These are phyloP conservation scores for Lagenaria siceraria DNA, from an alignment of 306 rosid genomes.

Conservation along the genomic window DNA sequence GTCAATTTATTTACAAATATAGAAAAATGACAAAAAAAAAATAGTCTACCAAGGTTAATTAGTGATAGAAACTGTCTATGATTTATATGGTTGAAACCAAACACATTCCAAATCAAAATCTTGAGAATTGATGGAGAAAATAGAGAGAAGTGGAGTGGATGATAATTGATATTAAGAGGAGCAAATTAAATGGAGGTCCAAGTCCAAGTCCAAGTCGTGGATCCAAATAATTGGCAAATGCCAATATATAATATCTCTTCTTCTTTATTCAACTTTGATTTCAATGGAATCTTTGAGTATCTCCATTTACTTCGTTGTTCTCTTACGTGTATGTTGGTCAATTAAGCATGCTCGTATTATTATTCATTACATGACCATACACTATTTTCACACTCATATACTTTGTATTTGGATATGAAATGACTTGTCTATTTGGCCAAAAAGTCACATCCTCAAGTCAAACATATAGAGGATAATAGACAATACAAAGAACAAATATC, in stretches of 20 bases:
- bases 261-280: background rate
- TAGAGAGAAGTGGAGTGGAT: background rate
- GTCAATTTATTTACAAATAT: too few relatives aligned
- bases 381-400: background rate
- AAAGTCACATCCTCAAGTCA: too few relatives aligned
- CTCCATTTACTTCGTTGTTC: background rate
- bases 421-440: background rate
- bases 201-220: background rate
- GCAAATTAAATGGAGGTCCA: background rate
- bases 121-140: background rate
- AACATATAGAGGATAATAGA: too few relatives aligned
- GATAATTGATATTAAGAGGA: background rate
- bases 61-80: too few relatives aligned
- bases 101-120: too few relatives aligned
- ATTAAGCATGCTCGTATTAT: background rate
- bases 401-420: background rate
- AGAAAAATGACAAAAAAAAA: too few relatives aligned
- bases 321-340: background rate
- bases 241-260: background rate
- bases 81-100: too few relatives aligned
- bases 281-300: conserved; percentile 4
- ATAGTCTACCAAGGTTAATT: too few relatives aligned
- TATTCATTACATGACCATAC: background rate
- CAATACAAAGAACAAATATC: too few relatives aligned
- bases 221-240: background rate